Evolutionary conservation across 140 eudicot genomes (phyloP).

Genomic region (Ambrosia hybrid): DNA sequence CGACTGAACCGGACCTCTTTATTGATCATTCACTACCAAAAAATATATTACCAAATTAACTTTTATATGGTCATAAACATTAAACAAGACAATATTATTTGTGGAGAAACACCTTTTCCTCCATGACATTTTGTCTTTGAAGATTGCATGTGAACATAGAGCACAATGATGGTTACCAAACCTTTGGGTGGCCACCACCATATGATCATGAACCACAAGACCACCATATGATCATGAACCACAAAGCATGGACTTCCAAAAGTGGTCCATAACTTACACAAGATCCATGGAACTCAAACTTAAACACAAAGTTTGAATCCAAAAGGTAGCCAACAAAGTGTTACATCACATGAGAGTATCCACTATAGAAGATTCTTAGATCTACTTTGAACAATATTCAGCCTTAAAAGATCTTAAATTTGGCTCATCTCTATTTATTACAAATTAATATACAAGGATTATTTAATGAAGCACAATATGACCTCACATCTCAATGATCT

Average conservation of each 20-base stretch:
- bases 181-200: slow-evolving; percentile 27
- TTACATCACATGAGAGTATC: not conserved
- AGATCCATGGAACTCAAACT: slow-evolving; percentile 13
- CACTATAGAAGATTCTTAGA: slow-evolving; percentile 13
- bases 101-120: slow-evolving; percentile 12
- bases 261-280: slow-evolving; percentile 35
- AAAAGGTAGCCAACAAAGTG: slow-evolving; percentile 9
- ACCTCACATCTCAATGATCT: not conserved
- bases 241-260: slow-evolving; percentile 28
- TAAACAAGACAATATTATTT: not conserved
- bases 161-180: slow-evolving; percentile 29
- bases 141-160: slow-evolving; percentile 36
- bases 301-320: slow-evolving; percentile 22
- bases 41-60: slow-evolving; percentile 8
- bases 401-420: no score
- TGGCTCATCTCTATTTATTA: no score
- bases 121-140: slow-evolving; percentile 20
- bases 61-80: not conserved
- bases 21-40: no score
- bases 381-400: not conserved
- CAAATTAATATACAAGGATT: not conserved
- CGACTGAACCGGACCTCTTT: no score
- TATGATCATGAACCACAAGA: slow-evolving; percentile 23
- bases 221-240: no score
- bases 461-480: not conserved